These are phyloP conservation scores for Aspergillus ellipticus DNA, from an alignment of 495 filamentous ascomycete genomes.

Conservation along the genomic window DNA sequence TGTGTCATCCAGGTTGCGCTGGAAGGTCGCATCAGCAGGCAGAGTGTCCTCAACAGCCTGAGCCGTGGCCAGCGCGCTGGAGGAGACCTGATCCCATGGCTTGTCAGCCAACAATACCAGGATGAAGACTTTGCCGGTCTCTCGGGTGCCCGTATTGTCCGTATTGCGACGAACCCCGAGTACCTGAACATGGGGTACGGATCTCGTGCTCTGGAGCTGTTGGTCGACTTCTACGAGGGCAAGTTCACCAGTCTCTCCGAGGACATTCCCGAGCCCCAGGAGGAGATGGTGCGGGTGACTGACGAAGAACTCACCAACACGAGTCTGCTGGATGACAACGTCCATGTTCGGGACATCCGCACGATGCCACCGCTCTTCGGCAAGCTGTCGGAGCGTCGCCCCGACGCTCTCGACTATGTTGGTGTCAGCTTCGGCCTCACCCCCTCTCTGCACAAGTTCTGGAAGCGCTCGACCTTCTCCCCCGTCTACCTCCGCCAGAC, in stretches of 20 bases:
- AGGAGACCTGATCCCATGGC: slow-evolving; percentile 96
- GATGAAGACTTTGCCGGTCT: slow-evolving; percentile 94
- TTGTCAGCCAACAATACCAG: slow-evolving; percentile 97
- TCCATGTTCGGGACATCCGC: slow-evolving; percentile 84
- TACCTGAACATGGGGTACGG: slow-evolving; percentile 95
- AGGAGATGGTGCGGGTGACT: slow-evolving; percentile 72
- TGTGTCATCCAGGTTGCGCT: slow-evolving; percentile 93
- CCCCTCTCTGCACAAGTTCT: slow-evolving; percentile 86
- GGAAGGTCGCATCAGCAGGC: slow-evolving; percentile 89
- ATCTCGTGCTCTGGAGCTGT: slow-evolving; percentile 75
- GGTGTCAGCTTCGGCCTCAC: slow-evolving; percentile 96
- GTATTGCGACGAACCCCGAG: slow-evolving; percentile 95
- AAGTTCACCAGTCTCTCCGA: slow-evolving; percentile 84
- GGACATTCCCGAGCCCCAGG: slow-evolving; percentile 40
- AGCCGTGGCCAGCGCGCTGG: slow-evolving; percentile 86
- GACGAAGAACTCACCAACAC: slow-evolving; percentile 77
- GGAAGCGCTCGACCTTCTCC: slow-evolving; percentile 81
- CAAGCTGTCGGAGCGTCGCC: slow-evolving; percentile 77
- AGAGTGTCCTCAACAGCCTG: slow-evolving; percentile 85
- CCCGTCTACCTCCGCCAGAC: slow-evolving; percentile 97
- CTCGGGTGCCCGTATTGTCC: slow-evolving; percentile 86
- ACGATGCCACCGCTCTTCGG: slow-evolving; percentile 92
- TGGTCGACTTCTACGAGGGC: slow-evolving; percentile 91
- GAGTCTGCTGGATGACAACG: slow-evolving; percentile 77
- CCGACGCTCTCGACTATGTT: slow-evolving; percentile 81